These are phyloP conservation scores for Ceraceosorus guamensis DNA, from an alignment of 1,284 basidiomycete species.

Conservation along the genomic window DNA sequence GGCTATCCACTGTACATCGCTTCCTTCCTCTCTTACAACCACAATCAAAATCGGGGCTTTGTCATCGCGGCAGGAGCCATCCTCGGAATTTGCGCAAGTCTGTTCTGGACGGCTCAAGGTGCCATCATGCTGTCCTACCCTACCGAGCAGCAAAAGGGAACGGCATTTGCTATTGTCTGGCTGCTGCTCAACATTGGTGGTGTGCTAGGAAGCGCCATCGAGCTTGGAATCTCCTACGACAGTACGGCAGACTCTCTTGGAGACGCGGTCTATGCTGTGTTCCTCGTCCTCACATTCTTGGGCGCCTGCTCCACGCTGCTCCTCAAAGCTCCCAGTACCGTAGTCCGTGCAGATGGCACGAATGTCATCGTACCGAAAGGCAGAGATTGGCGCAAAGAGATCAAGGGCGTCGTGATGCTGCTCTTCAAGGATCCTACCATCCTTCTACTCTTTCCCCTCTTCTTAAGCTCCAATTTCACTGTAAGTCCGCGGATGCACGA, in stretches of 20 bases:
- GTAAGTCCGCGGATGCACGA: too few relatives aligned
- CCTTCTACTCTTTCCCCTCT: constrained; percentile 33
- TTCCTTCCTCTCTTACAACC: constrained; percentile 56
- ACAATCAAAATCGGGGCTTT: constrained; percentile 48
- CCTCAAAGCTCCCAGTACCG: constrained; percentile 27
- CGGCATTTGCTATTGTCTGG: constrained; percentile 66
- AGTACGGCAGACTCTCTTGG: constrained; percentile 6
- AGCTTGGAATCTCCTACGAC: constrained; percentile 50
- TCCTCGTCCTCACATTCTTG: constrained; percentile 30
- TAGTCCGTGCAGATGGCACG: constrained; percentile 30
- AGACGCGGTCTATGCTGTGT: constrained; percentile 25
- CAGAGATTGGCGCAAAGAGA: constrained; percentile 27
- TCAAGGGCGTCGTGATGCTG: constrained; percentile 25
- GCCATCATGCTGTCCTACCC: constrained; percentile 63
- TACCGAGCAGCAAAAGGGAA: constrained; percentile 5
- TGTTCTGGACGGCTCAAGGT: constrained; percentile 63
- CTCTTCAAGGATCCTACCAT: constrained; percentile 33
- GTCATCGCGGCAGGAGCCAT: constrained; percentile 67
- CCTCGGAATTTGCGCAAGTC: constrained; percentile 71
- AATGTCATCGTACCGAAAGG: constrained; percentile 28
- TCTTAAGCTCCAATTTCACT: constrained; percentile 35
- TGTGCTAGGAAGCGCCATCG: constrained; percentile 63
- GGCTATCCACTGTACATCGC: constrained; percentile 57
- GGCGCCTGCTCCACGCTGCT: constrained; percentile 20
- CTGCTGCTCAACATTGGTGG: constrained; percentile 60